Evolutionary conservation across 164 flowering plant species (phyloP).

Genomic region (Vitis vinifera): ASM3070453v1 NC_081815.1:1888001-1888500

Average conservation of each 20-base stretch:
- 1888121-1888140: not conserved
- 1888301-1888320: not conserved
- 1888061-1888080: not conserved
- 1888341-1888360: too few species aligned
- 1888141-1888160: slow-evolving; percentile 3
- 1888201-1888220: slow-evolving; percentile 6
- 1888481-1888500: too few species aligned
- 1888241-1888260: not conserved
- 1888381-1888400: too few species aligned
- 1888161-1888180: not conserved
- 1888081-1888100: not conserved
- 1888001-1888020: too few species aligned
- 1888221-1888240: slow-evolving; percentile 21
- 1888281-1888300: slow-evolving; percentile 2
- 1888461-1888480: too few species aligned
- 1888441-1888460: too few species aligned
- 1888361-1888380: too few species aligned
- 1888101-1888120: not conserved
- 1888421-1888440: too few species aligned
- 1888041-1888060: too few species aligned
- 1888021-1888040: too few species aligned
- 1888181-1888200: slow-evolving; percentile 8
- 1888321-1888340: not conserved
- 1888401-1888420: too few species aligned
- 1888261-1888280: not conserved